phyloP scores from a whole-genome alignment of 495 filamentous ascomycete species.

The Glonium stellatum region DNA sequence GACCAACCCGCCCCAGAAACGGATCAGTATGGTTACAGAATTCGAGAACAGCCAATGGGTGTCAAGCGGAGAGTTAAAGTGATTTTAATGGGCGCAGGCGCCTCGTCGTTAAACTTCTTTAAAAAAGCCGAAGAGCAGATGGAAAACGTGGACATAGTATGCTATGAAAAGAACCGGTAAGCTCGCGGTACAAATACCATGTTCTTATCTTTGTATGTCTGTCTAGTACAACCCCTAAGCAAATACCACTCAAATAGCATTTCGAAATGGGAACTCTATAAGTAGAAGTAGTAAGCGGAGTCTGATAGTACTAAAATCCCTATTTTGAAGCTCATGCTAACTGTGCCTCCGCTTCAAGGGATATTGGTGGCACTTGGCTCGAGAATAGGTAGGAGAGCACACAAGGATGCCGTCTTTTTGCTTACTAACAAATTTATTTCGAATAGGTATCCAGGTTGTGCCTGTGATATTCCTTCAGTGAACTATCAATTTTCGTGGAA shows the following conservation, averaged over 20 bases:
- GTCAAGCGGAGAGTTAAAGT: slow-evolving; percentile 34
- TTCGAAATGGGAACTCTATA: no score
- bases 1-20: slow-evolving; percentile 28
- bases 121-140: slow-evolving; percentile 37
- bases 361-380: slow-evolving; percentile 41
- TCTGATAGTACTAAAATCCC: no score
- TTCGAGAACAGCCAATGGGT: slow-evolving; percentile 38
- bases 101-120: slow-evolving; percentile 38
- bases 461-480: slow-evolving; percentile 37
- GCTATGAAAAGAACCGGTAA: slow-evolving; percentile 46
- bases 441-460: slow-evolving; percentile 29
- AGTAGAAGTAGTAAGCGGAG: no score
- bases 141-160: slow-evolving; percentile 34
- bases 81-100: slow-evolving; percentile 41
- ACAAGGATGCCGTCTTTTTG: not conserved
- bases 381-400: slow-evolving; percentile 31
- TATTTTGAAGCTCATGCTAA: no score
- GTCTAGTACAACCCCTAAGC: no score
- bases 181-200: no score
- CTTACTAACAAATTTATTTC: not conserved
- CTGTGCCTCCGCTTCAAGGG: no score
- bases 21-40: slow-evolving; percentile 35
- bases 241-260: no score
- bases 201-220: no score
- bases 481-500: slow-evolving; percentile 39